These are phyloP conservation scores for Haberlea rhodopensis DNA, from an alignment of 257 asterid species.

Conservation along the genomic window DNA sequence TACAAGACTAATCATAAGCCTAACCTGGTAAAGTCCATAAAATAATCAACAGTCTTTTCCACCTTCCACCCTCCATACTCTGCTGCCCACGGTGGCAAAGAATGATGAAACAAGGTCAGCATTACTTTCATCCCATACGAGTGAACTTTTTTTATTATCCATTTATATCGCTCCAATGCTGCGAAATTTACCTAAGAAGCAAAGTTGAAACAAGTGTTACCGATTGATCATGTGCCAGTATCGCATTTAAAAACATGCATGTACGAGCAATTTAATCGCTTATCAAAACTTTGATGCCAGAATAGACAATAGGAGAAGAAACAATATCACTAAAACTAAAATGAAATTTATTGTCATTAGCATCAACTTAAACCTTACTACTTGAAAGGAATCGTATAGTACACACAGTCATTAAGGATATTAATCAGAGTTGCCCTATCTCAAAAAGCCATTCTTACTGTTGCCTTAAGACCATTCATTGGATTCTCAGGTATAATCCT, in stretches of 20 bases:
- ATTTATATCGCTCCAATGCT: slow-evolving; percentile 89
- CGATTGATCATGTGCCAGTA: neutral
- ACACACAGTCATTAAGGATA: neutral
- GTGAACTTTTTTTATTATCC: slow-evolving; percentile 80
- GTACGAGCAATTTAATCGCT: neutral
- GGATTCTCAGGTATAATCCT: slow-evolving; percentile 96
- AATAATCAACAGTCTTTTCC: slow-evolving; percentile 83
- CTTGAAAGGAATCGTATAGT: neutral
- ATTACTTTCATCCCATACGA: slow-evolving; percentile 94
- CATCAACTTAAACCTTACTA: neutral
- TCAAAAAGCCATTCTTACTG: slow-evolving; percentile 45
- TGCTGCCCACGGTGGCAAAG: slow-evolving; percentile 99
- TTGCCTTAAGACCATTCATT: slow-evolving; percentile 44
- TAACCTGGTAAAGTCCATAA: slow-evolving; percentile 87
- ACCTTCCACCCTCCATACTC: slow-evolving; percentile 97
- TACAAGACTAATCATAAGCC: slow-evolving; percentile 9
- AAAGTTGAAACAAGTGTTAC: slow-evolving; percentile 1
- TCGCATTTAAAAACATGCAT: neutral
- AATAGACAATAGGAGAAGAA: neutral
- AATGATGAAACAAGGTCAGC: slow-evolving; percentile 94
- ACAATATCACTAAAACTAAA: neutral
- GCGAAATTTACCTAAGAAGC: slow-evolving; percentile 70
- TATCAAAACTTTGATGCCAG: slow-evolving; percentile 7
- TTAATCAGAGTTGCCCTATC: neutral
- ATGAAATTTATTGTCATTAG: neutral